Evolutionary conservation across 805 yeast genomes (phyloP).

Genomic region (Ogataea populi-albae): DNA sequence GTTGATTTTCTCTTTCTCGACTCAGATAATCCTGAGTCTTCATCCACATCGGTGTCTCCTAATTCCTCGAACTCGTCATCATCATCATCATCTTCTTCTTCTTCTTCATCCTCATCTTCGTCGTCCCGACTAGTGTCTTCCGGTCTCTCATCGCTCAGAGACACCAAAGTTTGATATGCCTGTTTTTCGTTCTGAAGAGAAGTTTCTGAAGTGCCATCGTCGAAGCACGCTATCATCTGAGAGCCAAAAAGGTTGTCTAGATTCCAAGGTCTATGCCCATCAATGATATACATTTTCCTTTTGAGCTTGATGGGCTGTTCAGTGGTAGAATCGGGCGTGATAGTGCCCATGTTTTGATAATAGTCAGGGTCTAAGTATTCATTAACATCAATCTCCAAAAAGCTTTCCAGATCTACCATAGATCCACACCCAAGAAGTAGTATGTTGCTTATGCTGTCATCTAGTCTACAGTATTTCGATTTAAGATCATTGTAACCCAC

Average conservation of each 20-base stretch:
- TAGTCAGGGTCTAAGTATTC: slow-evolving; percentile 41
- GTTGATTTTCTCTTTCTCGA: slow-evolving; percentile 25
- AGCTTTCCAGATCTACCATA: slow-evolving; percentile 76
- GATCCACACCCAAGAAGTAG: slow-evolving; percentile 92
- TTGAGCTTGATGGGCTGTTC: slow-evolving; percentile 35
- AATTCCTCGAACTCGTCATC: slow-evolving; percentile 25
- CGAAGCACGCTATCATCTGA: slow-evolving; percentile 72
- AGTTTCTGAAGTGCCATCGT: slow-evolving; percentile 74
- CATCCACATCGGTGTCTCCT: slow-evolving; percentile 31
- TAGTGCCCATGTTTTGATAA: slow-evolving; percentile 21
- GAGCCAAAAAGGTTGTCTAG: slow-evolving; percentile 88
- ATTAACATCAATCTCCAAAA: slow-evolving; percentile 60
- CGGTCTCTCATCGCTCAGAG: slow-evolving; percentile 36
- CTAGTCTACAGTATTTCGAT: slow-evolving; percentile 59
- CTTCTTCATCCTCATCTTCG: slow-evolving; percentile 32
- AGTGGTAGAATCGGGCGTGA: slow-evolving; percentile 26
- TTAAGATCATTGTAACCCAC: slow-evolving; percentile 85
- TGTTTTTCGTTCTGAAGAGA: slow-evolving; percentile 52
- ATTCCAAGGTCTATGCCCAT: slow-evolving; percentile 96
- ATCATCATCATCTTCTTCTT: slow-evolving; percentile 32
- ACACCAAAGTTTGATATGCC: slow-evolving; percentile 58
- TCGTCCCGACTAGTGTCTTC: slow-evolving; percentile 37
- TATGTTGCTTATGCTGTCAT: slow-evolving; percentile 71
- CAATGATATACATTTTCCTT: slow-evolving; percentile 76
- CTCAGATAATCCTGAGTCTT: slow-evolving; percentile 32